These are phyloP conservation scores for Juncus effusus DNA, from an alignment of 176 grass and related monocot genomes.

Conservation along the genomic window DNA sequence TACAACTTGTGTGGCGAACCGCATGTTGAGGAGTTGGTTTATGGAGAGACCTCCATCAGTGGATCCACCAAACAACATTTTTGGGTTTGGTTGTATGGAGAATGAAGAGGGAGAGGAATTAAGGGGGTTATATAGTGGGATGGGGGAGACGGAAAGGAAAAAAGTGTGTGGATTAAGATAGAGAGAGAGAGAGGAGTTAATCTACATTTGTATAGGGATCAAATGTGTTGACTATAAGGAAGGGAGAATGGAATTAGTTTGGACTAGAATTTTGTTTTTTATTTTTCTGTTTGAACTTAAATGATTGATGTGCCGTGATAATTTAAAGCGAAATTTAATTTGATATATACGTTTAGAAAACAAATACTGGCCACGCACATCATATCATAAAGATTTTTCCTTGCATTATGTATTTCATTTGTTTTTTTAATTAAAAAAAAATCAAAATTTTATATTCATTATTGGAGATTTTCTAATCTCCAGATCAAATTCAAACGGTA, in stretches of 20 bases:
- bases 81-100: not conserved
- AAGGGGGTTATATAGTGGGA: not conserved
- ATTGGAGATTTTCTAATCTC: no score
- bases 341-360: no score
- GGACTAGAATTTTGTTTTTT: not conserved
- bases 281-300: no score
- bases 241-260: constrained; percentile 1
- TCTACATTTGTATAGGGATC: not conserved
- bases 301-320: no score
- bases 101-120: not conserved
- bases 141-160: not conserved
- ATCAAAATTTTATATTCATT: no score
- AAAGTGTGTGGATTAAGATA: not conserved
- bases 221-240: not conserved
- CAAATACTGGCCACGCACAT: no score
- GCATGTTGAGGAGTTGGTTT: constrained; percentile 25
- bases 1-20: constrained; percentile 49
- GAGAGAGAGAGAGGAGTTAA: no score
- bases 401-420: no score
- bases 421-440: no score
- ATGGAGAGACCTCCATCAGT: constrained; percentile 18
- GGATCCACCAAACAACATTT: constrained; percentile 53
- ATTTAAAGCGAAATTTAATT: no score
- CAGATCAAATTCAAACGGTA: no score
- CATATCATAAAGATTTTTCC: no score